These are phyloP conservation scores for Zizania palustris DNA, from an alignment of 202 grass and related monocot species.

Conservation along the genomic window DNA sequence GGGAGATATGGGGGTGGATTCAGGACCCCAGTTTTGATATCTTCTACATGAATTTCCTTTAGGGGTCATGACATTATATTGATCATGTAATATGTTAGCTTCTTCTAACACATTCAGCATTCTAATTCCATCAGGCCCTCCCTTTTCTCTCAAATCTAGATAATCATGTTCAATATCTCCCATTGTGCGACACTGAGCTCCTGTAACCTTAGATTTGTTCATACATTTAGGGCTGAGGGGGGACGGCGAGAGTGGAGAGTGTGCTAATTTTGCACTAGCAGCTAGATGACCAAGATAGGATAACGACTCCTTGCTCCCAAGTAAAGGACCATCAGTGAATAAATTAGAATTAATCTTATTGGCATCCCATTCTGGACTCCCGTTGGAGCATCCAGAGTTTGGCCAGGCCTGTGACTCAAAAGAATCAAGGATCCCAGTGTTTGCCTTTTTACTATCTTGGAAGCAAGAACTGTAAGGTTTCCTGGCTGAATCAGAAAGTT, in stretches of 20 bases:
- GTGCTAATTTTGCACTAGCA: constrained; percentile 57
- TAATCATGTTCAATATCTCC: constrained; percentile 67
- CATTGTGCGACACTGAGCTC: constrained; percentile 53
- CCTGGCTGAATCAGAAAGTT: constrained; percentile 41
- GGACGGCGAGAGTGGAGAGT: constrained; percentile 72
- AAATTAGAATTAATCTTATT: constrained; percentile 55
- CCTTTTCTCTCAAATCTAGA: constrained; percentile 54
- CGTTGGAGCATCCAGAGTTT: constrained; percentile 42
- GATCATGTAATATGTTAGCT: constrained; percentile 64
- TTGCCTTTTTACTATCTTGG: constrained; percentile 60
- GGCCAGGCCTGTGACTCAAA: constrained; percentile 40
- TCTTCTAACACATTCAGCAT: constrained; percentile 41
- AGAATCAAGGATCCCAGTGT: constrained; percentile 45
- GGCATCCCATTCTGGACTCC: constrained; percentile 41
- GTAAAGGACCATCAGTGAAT: constrained; percentile 82
- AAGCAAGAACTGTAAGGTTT: constrained; percentile 44
- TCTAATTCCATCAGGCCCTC: constrained; percentile 42
- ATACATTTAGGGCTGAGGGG: constrained; percentile 85
- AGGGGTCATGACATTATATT: constrained; percentile 61
- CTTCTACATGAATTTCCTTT: constrained; percentile 42
- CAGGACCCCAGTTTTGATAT: constrained; percentile 44
- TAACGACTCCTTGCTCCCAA: constrained; percentile 57
- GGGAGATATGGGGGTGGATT: constrained; percentile 47
- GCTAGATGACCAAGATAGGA: constrained; percentile 53
- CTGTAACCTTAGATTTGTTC: constrained; percentile 63